Evolutionary conservation across 1,284 basidiomycete species (phyloP).

Genomic region (Porodaedalea pini): DNA sequence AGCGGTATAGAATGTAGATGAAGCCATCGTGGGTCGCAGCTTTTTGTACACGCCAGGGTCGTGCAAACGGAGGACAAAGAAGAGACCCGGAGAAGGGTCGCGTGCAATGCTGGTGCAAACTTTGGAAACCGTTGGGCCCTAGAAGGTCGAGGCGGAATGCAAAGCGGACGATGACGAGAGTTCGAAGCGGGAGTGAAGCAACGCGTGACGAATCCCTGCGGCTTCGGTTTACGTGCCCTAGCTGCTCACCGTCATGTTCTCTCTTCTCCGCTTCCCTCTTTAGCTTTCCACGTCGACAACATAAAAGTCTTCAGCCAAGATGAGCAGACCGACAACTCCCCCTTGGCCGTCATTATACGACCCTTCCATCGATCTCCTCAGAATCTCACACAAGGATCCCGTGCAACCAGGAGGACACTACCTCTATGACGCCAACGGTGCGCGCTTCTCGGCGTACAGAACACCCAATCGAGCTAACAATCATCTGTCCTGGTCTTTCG

Average conservation of each 20-base stretch:
- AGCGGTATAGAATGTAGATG: too few relatives aligned
- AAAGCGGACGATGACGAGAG: not conserved
- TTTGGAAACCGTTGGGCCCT: too few relatives aligned
- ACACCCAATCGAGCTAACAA: not conserved
- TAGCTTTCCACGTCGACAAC: not conserved
- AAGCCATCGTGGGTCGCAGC: too few relatives aligned
- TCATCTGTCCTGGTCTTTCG: not conserved
- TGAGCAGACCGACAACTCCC: slow-evolving; percentile 24
- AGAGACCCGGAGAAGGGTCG: too few relatives aligned
- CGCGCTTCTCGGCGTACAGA: slow-evolving; percentile 8
- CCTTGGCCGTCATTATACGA: slow-evolving; percentile 48
- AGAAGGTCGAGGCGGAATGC: too few relatives aligned
- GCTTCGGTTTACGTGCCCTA: not conserved
- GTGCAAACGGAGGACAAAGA: too few relatives aligned
- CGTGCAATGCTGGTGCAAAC: too few relatives aligned
- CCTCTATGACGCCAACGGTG: slow-evolving; percentile 33
- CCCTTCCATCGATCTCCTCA: slow-evolving; percentile 38
- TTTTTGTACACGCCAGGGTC: too few relatives aligned
- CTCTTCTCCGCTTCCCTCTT: not conserved
- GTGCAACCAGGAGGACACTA: slow-evolving; percentile 33
- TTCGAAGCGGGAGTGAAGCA: not conserved
- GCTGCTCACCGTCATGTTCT: too few relatives aligned
- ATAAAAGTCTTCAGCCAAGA: not conserved
- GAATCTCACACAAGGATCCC: slow-evolving; percentile 37
- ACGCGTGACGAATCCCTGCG: not conserved